These are phyloP conservation scores for Oehlia diaphana DNA, from an alignment of 192 early-diverging fungal species.

Conservation along the genomic window DNA sequence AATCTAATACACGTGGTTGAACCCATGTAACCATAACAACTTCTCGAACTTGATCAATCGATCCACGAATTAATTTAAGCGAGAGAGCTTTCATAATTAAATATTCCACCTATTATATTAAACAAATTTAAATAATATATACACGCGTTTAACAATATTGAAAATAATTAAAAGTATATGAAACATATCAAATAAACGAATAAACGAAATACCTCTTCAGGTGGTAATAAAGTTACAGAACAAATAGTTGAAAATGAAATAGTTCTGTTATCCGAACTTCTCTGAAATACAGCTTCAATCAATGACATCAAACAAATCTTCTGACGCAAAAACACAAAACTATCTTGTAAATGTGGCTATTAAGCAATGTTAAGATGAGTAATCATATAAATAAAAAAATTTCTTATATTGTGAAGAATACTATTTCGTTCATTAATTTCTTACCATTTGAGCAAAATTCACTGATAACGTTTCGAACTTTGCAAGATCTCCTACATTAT, in stretches of 20 bases:
- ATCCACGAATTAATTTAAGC: conserved; percentile 87
- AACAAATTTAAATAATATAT: not conserved
- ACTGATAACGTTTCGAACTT: conserved; percentile 80
- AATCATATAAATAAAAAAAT: not conserved
- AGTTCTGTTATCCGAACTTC: conserved; percentile 68
- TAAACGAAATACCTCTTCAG: conserved; percentile 72
- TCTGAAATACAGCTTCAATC: conserved; percentile 91
- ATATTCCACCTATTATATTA: conserved; percentile 78
- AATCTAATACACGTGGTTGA: conserved; percentile 93
- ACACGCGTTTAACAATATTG: not conserved
- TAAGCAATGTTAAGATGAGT: not conserved
- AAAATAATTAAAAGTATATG: not conserved
- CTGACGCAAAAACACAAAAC: conserved; percentile 78
- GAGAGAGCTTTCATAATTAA: conserved; percentile 97
- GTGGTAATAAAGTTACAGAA: conserved; percentile 71
- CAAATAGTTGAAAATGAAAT: conserved; percentile 84
- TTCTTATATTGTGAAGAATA: not conserved
- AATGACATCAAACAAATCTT: conserved; percentile 98
- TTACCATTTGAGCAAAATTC: conserved; percentile 66
- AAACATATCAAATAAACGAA: no score
- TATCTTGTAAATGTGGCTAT: conserved; percentile 80
- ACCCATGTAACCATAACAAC: conserved; percentile 94
- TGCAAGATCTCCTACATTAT: conserved; percentile 93
- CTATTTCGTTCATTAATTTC: conserved; percentile 26
- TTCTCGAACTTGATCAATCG: conserved; percentile 93